Percentiles rank a stretch among this genome's conserved stretches.
Evolutionary conservation across 805 yeast genomes (phyloP).

Genomic region (Pichia deserticola): DNA sequence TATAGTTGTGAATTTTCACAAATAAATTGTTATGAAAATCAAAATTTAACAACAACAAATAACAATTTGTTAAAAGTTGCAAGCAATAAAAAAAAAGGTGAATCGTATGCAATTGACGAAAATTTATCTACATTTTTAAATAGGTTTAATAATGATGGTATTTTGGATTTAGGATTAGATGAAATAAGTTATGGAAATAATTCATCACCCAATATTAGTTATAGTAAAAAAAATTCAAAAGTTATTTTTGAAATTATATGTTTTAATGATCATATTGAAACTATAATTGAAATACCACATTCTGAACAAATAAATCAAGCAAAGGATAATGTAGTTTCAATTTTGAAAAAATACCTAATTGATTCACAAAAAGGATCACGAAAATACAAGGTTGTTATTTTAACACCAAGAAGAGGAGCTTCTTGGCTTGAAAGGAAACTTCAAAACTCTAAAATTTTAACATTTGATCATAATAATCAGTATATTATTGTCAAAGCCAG

Average conservation of each 20-base stretch:
- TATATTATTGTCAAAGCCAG: conserved; percentile 1
- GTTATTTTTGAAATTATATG: background rate
- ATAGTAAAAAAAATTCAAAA: no score
- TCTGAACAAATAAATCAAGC: no score
- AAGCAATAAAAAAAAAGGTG: background rate
- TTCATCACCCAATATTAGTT: background rate
- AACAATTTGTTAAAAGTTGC: no score
- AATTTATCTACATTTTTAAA: background rate
- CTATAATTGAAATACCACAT: conserved; percentile 1
- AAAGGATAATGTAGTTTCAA: background rate
- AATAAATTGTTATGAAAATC: background rate
- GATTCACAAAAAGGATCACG: background rate
- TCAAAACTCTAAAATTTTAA: background rate
- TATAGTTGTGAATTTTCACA: conserved; percentile 3
- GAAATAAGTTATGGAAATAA: conserved; percentile 3
- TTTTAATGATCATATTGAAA: background rate
- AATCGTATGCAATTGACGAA: background rate
- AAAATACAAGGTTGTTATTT: conserved; percentile 4
- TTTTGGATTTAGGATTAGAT: conserved; percentile 1
- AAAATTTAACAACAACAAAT: background rate
- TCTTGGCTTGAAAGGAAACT: conserved; percentile 8
- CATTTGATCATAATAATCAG: background rate
- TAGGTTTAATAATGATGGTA: conserved; percentile 1
- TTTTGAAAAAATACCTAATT: background rate
- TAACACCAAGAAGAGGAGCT: conserved; percentile 6